Evolutionary conservation across 2,329 filamentous ascomycete species (phyloP).

Genomic region (Zasmidium citrigriseum): DNA sequence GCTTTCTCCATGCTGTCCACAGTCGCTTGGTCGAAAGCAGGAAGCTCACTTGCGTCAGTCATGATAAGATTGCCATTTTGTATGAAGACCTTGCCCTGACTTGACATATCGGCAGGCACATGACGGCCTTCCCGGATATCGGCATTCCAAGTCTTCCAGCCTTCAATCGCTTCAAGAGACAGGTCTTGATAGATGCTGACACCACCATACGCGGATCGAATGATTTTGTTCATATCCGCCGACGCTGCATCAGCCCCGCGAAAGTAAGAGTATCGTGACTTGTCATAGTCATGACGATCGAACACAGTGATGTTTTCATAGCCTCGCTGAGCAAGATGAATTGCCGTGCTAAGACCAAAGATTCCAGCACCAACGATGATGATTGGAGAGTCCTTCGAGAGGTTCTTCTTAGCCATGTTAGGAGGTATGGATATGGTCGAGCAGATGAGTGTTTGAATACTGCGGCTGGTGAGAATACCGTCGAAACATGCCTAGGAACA

Average conservation of each 20-base stretch:
- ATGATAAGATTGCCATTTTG: conserved; percentile 11
- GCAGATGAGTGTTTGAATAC: no score
- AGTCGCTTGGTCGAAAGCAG: conserved; percentile 11
- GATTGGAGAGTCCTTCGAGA: no score
- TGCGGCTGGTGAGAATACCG: no score
- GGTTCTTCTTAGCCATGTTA: no score
- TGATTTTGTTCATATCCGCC: conserved; percentile 25
- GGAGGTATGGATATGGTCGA: no score
- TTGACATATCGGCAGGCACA: not conserved
- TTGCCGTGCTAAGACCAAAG: conserved; percentile 42
- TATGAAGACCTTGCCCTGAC: not conserved
- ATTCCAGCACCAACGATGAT: conserved; percentile 44
- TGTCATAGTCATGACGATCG: conserved; percentile 10
- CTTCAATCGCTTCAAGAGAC: conserved; percentile 18
- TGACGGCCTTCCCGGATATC: not conserved
- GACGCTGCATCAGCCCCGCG: conserved; percentile 20
- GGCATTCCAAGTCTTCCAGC: conserved; percentile 37
- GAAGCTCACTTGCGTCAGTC: conserved; percentile 3
- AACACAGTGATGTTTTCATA: conserved; percentile 19
- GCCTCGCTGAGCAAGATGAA: conserved; percentile 14
- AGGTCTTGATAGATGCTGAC: conserved; percentile 22
- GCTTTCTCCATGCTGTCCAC: conserved; percentile 11
- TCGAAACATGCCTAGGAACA: no score
- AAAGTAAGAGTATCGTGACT: conserved; percentile 14
- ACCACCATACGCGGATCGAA: conserved; percentile 20